Evolutionary conservation across 805 yeast species (phyloP).

Genomic region (Hanseniaspora hatyaiensis): DNA sequence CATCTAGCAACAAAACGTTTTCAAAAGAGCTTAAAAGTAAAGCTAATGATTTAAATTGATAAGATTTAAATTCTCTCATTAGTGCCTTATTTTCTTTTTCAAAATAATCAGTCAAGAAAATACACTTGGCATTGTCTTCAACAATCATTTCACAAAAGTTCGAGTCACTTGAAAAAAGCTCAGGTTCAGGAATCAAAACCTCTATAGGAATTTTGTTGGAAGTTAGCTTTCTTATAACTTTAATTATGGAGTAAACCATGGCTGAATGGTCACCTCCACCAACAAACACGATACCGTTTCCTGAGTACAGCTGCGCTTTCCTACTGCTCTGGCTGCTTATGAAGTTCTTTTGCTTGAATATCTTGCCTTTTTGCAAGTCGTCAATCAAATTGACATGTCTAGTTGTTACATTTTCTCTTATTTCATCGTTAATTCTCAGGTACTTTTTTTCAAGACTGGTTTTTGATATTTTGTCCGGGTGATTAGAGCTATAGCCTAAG

Average conservation of each 20-base stretch:
- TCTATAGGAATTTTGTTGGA: constrained; percentile 63
- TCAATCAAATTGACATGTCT: constrained; percentile 1
- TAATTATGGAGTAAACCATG: constrained; percentile 53
- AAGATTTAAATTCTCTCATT: constrained; percentile 37
- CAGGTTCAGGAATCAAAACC: constrained; percentile 52
- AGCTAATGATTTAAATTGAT: constrained; percentile 59
- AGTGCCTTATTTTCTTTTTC: constrained; percentile 47
- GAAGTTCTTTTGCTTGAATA: not conserved
- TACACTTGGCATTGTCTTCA: constrained; percentile 51
- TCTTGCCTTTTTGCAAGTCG: not conserved
- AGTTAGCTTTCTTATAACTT: constrained; percentile 41
- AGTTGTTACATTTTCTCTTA: not conserved
- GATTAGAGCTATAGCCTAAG: not conserved
- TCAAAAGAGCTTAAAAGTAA: constrained; percentile 61
- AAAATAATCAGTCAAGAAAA: constrained; percentile 48
- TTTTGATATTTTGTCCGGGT: not conserved
- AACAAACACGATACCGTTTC: constrained; percentile 48
- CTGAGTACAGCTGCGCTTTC: constrained; percentile 48
- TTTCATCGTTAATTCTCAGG: not conserved
- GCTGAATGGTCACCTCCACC: constrained; percentile 75
- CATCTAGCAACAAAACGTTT: constrained; percentile 58
- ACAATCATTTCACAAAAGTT: constrained; percentile 53
- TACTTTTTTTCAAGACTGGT: not conserved
- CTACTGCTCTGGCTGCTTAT: too few relatives aligned
- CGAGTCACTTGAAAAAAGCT: constrained; percentile 44